A percentile compares a stretch with the other conserved stretches of the same genome.
phyloP scores from a whole-genome alignment of 2,329 filamentous ascomycete species.

The Calonectria leucothoes region DNA sequence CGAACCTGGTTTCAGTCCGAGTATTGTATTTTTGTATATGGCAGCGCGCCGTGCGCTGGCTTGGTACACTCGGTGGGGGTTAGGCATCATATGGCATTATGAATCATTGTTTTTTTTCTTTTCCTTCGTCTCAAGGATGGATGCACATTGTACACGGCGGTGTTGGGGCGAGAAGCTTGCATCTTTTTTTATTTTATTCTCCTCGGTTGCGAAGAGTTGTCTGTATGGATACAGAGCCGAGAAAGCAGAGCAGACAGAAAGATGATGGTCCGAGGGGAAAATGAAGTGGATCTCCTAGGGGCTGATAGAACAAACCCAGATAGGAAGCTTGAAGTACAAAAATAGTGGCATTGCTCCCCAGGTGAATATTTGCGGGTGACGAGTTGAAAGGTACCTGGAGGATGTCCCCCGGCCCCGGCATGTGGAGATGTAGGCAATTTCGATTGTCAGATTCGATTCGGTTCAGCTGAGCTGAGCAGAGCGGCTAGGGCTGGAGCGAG shows the following conservation, averaged over 20 bases:
- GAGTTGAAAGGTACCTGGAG: background rate
- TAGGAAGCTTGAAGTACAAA: background rate
- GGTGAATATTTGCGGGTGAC: background rate
- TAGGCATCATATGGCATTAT: constrained; percentile 30
- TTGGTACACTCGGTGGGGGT: constrained; percentile 17
- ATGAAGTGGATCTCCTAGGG: background rate
- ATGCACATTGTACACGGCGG: constrained; percentile 7
- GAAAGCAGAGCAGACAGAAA: background rate
- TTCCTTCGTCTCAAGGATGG: background rate
- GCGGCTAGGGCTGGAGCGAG: background rate
- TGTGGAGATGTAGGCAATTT: background rate
- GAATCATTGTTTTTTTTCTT: background rate
- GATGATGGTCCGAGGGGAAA: background rate
- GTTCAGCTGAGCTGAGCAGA: no score
- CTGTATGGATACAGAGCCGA: background rate
- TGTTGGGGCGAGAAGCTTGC: constrained; percentile 8
- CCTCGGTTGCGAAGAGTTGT: background rate
- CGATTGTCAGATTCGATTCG: background rate
- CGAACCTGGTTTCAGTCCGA: background rate
- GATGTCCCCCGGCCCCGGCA: background rate
- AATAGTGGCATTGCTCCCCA: background rate
- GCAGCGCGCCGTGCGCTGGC: constrained; percentile 13
- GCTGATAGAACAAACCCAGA: constrained; percentile 3
- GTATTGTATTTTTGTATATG: constrained; percentile 43
- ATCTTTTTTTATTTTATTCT: background rate